These are phyloP conservation scores for Blastocladiella emersonii DNA, from an alignment of 371 early-diverging fungal species.

Conservation along the genomic window DNA sequence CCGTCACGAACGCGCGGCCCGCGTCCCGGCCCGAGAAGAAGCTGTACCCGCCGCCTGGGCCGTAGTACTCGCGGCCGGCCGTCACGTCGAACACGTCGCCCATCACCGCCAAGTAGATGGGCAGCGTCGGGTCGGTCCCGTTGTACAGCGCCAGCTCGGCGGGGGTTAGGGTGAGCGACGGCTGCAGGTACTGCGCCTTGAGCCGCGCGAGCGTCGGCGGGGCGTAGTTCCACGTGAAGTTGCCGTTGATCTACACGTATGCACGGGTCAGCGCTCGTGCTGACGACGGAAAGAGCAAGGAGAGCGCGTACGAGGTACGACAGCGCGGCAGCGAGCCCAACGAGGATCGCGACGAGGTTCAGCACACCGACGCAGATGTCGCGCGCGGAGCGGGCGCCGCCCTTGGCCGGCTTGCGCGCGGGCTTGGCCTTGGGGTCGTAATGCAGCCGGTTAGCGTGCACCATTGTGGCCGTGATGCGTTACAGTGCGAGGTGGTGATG, in stretches of 20 bases:
- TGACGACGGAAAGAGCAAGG: not conserved
- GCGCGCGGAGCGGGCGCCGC: not conserved
- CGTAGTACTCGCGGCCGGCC: conserved; percentile 53
- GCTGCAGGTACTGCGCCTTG: not conserved
- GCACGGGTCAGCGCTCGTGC: not conserved
- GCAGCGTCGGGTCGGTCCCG: conserved; percentile 56
- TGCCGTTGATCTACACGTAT: not conserved
- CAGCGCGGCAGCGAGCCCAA: not conserved
- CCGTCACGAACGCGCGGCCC: conserved; percentile 84
- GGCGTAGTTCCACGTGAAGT: not conserved
- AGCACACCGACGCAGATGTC: not conserved
- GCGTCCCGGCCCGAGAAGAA: conserved; percentile 90
- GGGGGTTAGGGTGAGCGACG: conserved; percentile 46
- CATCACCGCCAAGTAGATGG: conserved; percentile 80
- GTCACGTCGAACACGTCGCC: conserved; percentile 85
- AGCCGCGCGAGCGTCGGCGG: not conserved
- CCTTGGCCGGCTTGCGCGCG: not conserved
- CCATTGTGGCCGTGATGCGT: no score
- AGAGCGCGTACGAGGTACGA: not conserved
- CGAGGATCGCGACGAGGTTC: not conserved
- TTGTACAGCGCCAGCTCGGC: conserved; percentile 59
- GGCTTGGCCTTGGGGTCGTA: not conserved
- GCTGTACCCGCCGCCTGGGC: conserved; percentile 63
- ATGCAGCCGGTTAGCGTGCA: no score
- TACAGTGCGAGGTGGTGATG: no score